phyloP scores from a whole-genome alignment of 1,284 basidiomycete species.

The Agroathelia rolfsii region DNA sequence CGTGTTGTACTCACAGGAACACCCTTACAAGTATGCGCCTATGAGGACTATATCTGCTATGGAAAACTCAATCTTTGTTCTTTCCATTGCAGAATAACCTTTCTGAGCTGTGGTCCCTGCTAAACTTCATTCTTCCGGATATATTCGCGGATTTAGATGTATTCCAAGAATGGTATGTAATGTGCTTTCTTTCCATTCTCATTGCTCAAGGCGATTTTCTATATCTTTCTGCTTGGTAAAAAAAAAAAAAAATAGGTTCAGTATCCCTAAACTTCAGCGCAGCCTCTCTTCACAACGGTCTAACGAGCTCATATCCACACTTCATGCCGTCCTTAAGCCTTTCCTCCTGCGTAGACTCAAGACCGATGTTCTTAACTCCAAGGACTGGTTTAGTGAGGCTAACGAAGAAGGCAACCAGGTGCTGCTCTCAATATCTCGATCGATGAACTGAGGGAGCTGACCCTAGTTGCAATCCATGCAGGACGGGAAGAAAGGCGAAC shows the following conservation, averaged over 20 bases:
- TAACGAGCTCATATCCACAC: conserved; percentile 22
- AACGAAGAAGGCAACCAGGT: too few relatives aligned
- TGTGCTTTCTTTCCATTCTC: conserved; percentile 90
- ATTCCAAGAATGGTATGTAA: conserved; percentile 94
- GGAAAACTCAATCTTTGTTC: not conserved
- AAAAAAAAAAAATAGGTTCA: conserved; percentile 90
- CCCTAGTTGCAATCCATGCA: too few relatives aligned
- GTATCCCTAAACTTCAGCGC: conserved; percentile 39
- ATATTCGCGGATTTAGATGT: conserved; percentile 92
- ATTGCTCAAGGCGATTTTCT: conserved; percentile 64
- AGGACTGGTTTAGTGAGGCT: too few relatives aligned
- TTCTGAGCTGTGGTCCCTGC: conserved; percentile 95
- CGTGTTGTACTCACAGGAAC: conserved; percentile 92
- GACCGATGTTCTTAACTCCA: conserved; percentile 91
- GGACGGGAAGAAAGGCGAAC: too few relatives aligned
- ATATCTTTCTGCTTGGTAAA: too few relatives aligned
- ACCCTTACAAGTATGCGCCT: conserved; percentile 68
- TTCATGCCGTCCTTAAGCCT: conserved; percentile 82
- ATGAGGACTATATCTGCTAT: too few relatives aligned
- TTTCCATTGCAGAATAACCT: conserved; percentile 97
- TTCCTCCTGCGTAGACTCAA: conserved; percentile 95
- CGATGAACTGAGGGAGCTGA: too few relatives aligned
- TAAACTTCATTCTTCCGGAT: conserved; percentile 99
- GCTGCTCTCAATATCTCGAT: too few relatives aligned
- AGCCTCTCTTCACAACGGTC: conserved; percentile 27